Conservation (phyloP, 148 eudicot species). For the Rhododendron ferrugineum region DNA sequence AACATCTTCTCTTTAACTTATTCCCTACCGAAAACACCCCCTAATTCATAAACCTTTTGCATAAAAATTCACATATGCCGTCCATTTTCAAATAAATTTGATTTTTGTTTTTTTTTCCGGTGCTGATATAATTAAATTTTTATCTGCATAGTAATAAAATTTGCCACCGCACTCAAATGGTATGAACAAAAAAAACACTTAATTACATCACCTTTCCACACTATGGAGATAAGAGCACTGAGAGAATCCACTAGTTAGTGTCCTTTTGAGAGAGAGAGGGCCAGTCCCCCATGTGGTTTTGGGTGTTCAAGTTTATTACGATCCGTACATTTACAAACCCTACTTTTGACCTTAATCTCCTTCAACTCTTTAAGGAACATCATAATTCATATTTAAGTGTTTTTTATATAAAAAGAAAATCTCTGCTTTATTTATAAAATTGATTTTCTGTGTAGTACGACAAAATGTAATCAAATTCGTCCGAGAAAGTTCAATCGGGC, state of each 20-base stretch:
- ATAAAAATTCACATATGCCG: too few species aligned
- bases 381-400: neutral
- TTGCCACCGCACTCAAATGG: neutral
- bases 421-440: neutral
- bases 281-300: slow-evolving; percentile 8
- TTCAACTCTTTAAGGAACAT: neutral
- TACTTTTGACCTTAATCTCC: neutral
- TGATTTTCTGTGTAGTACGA: neutral
- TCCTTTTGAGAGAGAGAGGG: neutral
- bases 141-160: too few species aligned
- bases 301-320: neutral
- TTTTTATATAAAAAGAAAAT: neutral
- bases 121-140: too few species aligned
- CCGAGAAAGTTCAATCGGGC: neutral
- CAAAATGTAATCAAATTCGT: neutral
- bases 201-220: slow-evolving; percentile 3
- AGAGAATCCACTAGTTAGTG: neutral
- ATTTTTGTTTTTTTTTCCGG: too few species aligned
- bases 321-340: neutral
- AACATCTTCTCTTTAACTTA: too few species aligned
- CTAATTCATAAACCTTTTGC: neutral
- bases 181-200: neutral
- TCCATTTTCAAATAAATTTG: too few species aligned
- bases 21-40: too few species aligned
- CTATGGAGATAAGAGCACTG: slow-evolving; percentile 9